A percentile compares a stretch with the other conserved stretches of the same genome.
Evolutionary conservation across 2,329 filamentous ascomycete species (phyloP).

Genomic region (Monosporascus sp.): DNA sequence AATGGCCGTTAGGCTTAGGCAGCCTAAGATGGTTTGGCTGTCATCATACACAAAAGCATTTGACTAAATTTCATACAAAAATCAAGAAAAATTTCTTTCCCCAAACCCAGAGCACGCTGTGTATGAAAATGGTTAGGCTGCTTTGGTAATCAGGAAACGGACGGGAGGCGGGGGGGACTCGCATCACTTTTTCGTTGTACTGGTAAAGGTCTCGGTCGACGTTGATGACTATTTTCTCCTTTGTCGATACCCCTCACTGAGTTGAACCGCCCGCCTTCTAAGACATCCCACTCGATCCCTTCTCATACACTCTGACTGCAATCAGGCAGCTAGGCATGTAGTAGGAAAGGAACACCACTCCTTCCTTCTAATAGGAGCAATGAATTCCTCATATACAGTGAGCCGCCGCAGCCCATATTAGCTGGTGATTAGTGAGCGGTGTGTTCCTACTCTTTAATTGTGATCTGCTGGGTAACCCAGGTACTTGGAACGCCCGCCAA

Average conservation of each 20-base stretch:
- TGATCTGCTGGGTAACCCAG: too few species aligned
- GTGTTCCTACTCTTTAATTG: too few species aligned
- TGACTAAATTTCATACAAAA: constrained; percentile 18
- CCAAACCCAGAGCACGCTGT: constrained; percentile 11
- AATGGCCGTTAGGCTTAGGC: constrained; percentile 3
- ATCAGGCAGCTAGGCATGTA: too few species aligned
- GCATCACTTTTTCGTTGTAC: constrained; percentile 22
- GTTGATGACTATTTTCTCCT: constrained; percentile 13
- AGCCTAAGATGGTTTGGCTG: constrained; percentile 16
- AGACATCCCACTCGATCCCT: not conserved
- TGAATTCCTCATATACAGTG: too few species aligned
- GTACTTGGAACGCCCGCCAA: too few species aligned
- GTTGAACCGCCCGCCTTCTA: not conserved
- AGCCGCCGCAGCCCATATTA: too few species aligned
- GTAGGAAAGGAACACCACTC: too few species aligned
- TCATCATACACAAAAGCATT: constrained; percentile 13
- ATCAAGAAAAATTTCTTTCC: constrained; percentile 26
- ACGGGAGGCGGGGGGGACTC: constrained; percentile 10
- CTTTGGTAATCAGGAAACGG: constrained; percentile 15
- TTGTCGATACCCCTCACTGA: not conserved
- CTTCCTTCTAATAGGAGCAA: too few species aligned
- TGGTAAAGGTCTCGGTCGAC: constrained; percentile 21
- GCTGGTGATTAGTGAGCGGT: too few species aligned
- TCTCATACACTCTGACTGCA: too few species aligned
- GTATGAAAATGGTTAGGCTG: constrained; percentile 19